Conservation (phyloP, 257 asterid genomes). For the Solanum verrucosum region DNA sequence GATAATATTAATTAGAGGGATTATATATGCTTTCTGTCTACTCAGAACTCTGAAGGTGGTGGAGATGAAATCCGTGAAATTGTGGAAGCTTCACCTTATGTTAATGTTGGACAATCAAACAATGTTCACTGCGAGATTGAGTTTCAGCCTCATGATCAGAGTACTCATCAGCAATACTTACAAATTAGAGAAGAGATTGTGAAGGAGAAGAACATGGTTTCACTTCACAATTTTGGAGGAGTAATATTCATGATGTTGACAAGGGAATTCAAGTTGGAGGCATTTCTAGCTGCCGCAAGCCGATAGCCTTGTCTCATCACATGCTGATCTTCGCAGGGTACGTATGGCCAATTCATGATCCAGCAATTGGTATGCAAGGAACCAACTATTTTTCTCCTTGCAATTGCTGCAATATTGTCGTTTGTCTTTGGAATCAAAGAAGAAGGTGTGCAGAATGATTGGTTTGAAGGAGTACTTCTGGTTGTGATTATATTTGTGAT, state of each 20-base stretch:
- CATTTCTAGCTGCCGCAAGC: neutral
- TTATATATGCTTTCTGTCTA: neutral
- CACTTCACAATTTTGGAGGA: neutral
- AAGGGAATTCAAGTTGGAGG: neutral
- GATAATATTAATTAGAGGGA: neutral
- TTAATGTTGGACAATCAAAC: too few relatives aligned
- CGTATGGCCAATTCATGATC: too few relatives aligned
- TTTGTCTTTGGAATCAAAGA: slow-evolving; percentile 23
- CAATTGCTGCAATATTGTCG: slow-evolving; percentile 14
- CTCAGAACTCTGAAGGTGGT: neutral
- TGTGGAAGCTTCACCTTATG: too few relatives aligned
- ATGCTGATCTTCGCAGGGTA: too few relatives aligned
- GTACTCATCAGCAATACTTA: neutral
- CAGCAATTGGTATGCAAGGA: rapidly evolving
- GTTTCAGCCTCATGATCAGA: neutral
- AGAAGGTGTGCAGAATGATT: slow-evolving; percentile 10
- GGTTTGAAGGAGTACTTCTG: slow-evolving; percentile 17
- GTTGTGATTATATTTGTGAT: neutral
- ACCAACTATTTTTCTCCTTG: neutral
- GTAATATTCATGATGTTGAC: neutral
- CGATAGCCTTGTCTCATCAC: neutral
- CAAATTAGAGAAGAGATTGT: neutral
- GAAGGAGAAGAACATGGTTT: neutral
- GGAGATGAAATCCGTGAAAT: neutral
- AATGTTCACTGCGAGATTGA: too few relatives aligned